Base-by-base conservation (phyloP, 495 filamentous ascomycete genomes). In the Aspergillus haitiensis region DNA sequence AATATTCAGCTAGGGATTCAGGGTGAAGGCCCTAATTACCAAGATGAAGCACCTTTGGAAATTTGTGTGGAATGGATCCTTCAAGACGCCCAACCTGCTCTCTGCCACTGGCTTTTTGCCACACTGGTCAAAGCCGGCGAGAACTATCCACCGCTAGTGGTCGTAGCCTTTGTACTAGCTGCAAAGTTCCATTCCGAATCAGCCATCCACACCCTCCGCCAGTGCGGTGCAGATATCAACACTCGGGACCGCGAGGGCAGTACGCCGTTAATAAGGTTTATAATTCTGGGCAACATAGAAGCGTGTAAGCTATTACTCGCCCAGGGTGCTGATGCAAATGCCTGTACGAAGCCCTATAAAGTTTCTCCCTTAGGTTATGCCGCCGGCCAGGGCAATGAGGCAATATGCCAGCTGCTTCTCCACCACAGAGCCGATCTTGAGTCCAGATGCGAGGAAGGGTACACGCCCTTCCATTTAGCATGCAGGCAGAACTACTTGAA, bases 241-340 rank as follows among this genome's bases (percentile, higher is more conserved):
- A 12, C 36, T 1, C 21, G 34, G 0, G 55, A 55, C 5, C 3
- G 7, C 1, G 31, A 46, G 8, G 55, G 50, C 0, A 42, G 44
- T 5, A 66, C 69, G 0, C 53, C 66, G 0, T 40, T 74, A 15
- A 34, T 69, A 7, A 51, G 63, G 9, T 5, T 16, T 27, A 35
- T 67, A 6, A 13, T 8, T 5, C 5, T 10, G 7, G 37, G 13
- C 2, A 52, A 66, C 16, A n/a, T 51, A 2, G 52, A 55, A 27
- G 65, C 61, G 2, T n/a, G 36, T 2, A 11, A 18, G 16, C 46
- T 3, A 3, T 50, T 72, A 31, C 60, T 70, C 10, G 31, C 45
- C 6, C 50, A 70, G 46, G 71, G 67, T 0, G 71, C 67, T 0
- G 53, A 68, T 35, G 39, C 55, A 12, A 62, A 68, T 21, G 49